These are phyloP conservation scores for Neurospora sp. DNA, from an alignment of 495 filamentous ascomycete genomes.

Conservation along the genomic window DNA sequence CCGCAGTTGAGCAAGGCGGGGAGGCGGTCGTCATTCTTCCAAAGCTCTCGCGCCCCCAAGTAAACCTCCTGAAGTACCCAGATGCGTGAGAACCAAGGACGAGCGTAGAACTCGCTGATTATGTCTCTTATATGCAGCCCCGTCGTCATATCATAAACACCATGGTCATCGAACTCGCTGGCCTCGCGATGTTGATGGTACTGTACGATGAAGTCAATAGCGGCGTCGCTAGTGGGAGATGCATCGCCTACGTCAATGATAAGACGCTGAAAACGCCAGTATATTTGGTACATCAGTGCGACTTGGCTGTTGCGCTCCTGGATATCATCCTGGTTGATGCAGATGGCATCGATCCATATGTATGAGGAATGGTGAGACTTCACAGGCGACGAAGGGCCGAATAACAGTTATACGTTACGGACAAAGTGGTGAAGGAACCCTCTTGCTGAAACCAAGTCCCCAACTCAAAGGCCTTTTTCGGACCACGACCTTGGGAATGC, in stretches of 20 bases:
- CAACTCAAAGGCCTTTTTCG: not conserved
- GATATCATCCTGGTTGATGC: not conserved
- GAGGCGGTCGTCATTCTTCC: not conserved
- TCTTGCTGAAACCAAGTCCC: not conserved
- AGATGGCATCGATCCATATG: constrained; percentile 1
- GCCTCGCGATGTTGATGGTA: not conserved
- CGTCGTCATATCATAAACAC: not conserved
- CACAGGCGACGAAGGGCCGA: not conserved
- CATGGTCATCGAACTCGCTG: not conserved
- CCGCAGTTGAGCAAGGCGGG: not conserved
- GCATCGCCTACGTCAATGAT: not conserved
- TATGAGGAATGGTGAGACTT: not conserved
- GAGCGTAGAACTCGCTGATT: not conserved
- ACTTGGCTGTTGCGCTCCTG: constrained; percentile 1
- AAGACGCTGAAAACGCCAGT: not conserved
- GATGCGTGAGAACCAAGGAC: not conserved
- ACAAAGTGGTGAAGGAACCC: not conserved
- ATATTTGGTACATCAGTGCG: not conserved
- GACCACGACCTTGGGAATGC: not conserved
- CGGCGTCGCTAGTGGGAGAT: not conserved
- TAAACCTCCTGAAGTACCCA: not conserved
- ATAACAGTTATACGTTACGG: not conserved
- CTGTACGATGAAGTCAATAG: not conserved
- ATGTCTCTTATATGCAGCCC: not conserved
- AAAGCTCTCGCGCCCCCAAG: not conserved